phyloP scores from a whole-genome alignment of 2,329 filamentous ascomycete genomes.

The Pestalotiopsis sp. region DNA sequence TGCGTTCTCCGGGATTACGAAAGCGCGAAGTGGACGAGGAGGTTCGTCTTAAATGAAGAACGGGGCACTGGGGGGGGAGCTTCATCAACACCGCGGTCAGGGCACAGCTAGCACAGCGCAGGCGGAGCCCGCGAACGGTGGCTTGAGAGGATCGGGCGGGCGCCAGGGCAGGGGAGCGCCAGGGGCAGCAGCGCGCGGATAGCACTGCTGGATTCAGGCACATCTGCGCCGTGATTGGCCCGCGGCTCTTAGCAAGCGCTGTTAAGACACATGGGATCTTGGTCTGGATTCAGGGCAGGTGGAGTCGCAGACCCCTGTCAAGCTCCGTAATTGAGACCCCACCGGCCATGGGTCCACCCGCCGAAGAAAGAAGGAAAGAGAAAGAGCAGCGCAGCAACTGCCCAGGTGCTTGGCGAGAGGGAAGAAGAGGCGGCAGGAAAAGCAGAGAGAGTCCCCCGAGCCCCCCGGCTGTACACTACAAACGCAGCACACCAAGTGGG shows the following conservation, averaged over 20 bases:
- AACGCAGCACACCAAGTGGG: too few species aligned
- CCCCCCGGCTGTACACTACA: too few species aligned
- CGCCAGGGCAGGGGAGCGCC: slow-evolving; percentile 1
- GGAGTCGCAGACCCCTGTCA: not conserved
- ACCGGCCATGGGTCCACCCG: not conserved
- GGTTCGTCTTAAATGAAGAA: slow-evolving; percentile 1
- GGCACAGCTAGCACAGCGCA: not conserved
- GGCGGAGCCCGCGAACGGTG: not conserved
- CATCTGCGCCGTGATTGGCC: not conserved
- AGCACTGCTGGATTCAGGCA: slow-evolving; percentile 6
- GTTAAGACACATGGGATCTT: not conserved
- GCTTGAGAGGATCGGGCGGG: slow-evolving; percentile 2
- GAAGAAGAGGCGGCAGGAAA: not conserved
- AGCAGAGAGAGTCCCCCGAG: not conserved
- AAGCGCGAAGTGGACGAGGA: slow-evolving; percentile 6
- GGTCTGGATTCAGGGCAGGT: not conserved
- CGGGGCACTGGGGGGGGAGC: not conserved
- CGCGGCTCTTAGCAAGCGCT: not conserved
- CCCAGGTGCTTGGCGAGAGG: too few species aligned
- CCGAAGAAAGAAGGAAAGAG: not conserved
- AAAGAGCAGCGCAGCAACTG: not conserved
- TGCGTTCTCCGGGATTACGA: not conserved
- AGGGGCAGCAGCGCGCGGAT: slow-evolving; percentile 2
- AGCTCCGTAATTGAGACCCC: not conserved
- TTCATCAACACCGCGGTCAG: not conserved